Evolutionary conservation across 1,284 basidiomycete species (phyloP), one percentile per base, ranked within the genome.

Genomic region (Cerrena zonata): DNA sequence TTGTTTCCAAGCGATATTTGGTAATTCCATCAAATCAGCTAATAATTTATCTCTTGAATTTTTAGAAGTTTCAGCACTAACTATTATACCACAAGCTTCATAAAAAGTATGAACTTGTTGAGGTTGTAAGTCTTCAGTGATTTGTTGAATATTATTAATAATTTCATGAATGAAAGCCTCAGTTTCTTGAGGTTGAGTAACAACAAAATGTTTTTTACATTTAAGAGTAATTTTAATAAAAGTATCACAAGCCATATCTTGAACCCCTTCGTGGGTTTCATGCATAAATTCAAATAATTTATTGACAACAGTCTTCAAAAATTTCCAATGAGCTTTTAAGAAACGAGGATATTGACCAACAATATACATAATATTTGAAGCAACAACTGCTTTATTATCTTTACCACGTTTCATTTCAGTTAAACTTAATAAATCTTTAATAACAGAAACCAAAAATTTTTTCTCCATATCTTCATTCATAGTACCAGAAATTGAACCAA

Each of bases 281-380:
- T 99, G 96, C 94, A 99, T 99, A 69, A 99, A 99, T 69, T 99
- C 96, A 69, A 99, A 99, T 18, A 99, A 78, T 72, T 99, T 99
- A 77, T 99, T 99, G 58, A 99, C 96, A 46, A 99, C 96, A 2
- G 96, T 99, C 78, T 99, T 99, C 67, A 99, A 75, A 82, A 99
- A 99, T 74, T 98, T 99, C 96, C 96, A 99, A 69, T 99, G 96
- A 19, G 96, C 96, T 69, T 99, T 99, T 64, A 99, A 84, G 85
- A 99, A 99, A 27, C 96, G 86, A 47, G 96, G 96, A 66, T 99
- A 99, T 72, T 99, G 96, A 48, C 96, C 96, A 60, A 99, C 96
- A 63, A 99, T 99, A 71, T 99, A 99, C 96, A 99, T 99, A 74
- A 99, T 99, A 67, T 99, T 94, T 38, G 95, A 98, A 2, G 96